Evolutionary conservation across 1,139 yeast genomes (phyloP).

Genomic region (Kurtzmaniella quercitrusa): DNA sequence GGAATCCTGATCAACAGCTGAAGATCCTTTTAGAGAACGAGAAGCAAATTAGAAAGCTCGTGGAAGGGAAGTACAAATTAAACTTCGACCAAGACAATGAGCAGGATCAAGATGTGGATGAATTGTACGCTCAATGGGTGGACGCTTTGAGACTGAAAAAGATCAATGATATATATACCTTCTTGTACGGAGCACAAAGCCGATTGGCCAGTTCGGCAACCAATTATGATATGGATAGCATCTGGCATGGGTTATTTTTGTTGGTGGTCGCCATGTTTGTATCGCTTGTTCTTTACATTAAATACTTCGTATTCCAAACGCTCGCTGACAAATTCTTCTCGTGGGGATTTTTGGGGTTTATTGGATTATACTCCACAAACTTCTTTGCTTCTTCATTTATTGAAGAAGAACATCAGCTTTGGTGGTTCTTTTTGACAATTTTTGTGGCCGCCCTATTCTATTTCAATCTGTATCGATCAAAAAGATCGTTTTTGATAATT

Average conservation of each 20-base stretch:
- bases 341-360: constrained; percentile 22
- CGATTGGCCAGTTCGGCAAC: constrained; percentile 65
- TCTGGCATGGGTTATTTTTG: constrained; percentile 44
- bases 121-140: constrained; percentile 13
- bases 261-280: constrained; percentile 26
- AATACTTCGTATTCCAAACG: constrained; percentile 11
- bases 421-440: constrained; percentile 76
- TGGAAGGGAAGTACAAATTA: constrained; percentile 21
- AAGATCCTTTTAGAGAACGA: constrained; percentile 55
- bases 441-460: constrained; percentile 13
- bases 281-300: constrained; percentile 14
- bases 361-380: constrained; percentile 47
- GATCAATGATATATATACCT: constrained; percentile 21
- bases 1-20: constrained; percentile 37
- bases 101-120: constrained; percentile 5
- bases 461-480: constrained; percentile 9
- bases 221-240: constrained; percentile 56
- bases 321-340: background rate
- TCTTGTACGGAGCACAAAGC: constrained; percentile 49
- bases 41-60: constrained; percentile 47
- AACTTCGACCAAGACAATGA: background rate
- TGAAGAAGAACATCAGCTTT: constrained; percentile 95
- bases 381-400: constrained; percentile 88
- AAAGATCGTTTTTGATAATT: constrained; percentile 21
- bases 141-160: constrained; percentile 3